These are phyloP conservation scores for Dioszegia aurantiaca DNA, from an alignment of 768 basidiomycete species.

Conservation along the genomic window DNA sequence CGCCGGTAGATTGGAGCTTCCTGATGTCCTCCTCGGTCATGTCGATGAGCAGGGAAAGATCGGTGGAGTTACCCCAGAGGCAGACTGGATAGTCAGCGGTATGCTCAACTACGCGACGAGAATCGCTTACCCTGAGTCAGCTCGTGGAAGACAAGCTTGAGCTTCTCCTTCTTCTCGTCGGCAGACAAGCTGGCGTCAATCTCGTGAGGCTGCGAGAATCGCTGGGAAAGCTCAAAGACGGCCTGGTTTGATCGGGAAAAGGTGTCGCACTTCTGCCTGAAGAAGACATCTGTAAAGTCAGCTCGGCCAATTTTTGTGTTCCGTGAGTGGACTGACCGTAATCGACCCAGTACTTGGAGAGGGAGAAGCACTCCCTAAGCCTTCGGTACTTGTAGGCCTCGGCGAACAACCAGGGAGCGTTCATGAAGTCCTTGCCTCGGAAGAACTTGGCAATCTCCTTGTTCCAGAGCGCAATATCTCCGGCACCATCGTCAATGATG, in stretches of 20 bases:
- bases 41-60: constrained; percentile 89
- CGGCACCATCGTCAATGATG: constrained; percentile 85
- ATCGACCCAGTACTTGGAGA: constrained; percentile 81
- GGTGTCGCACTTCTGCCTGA: constrained; percentile 93
- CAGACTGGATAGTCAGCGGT: constrained; percentile 62
- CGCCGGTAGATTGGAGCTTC: constrained; percentile 89
- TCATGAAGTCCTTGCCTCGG: constrained; percentile 73
- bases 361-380: constrained; percentile 86
- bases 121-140: constrained; percentile 71
- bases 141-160: constrained; percentile 78
- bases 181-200: constrained; percentile 56
- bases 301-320: no score
- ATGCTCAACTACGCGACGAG: background rate
- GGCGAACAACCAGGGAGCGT: constrained; percentile 92
- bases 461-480: constrained; percentile 92
- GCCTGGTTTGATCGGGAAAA: constrained; percentile 89
- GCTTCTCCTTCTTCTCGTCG: constrained; percentile 61
- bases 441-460: constrained; percentile 94
- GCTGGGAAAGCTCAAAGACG: constrained; percentile 87
- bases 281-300: constrained; percentile 81
- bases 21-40: constrained; percentile 98
- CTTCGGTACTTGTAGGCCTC: constrained; percentile 63
- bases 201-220: constrained; percentile 81
- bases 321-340: no score
- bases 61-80: constrained; percentile 95